Evolutionary conservation across 257 asterid species (phyloP).

Genomic region (Anisodus tanguticus): DNA sequence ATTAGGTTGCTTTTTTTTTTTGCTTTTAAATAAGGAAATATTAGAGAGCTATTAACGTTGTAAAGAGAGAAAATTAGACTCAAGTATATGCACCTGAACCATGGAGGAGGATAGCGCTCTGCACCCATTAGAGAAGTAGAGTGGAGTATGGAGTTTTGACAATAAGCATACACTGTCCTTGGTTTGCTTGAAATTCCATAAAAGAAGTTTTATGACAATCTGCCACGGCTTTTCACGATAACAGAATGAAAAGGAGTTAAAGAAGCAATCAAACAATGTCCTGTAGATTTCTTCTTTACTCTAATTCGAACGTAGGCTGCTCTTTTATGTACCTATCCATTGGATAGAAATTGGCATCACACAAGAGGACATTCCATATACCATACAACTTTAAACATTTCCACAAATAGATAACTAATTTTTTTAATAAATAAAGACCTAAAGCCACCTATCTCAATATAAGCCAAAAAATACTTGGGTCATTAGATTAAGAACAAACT

Average conservation of each 20-base stretch:
- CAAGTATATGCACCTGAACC: conserved; percentile 76
- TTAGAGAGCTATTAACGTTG: not conserved
- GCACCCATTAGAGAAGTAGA: conserved; percentile 68
- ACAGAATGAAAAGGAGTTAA: conserved; percentile 71
- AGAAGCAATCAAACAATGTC: conserved; percentile 72
- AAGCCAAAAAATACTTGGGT: not conserved
- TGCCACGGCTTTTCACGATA: conserved; percentile 66
- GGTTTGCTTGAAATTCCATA: conserved; percentile 48
- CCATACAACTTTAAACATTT: conserved; percentile 15
- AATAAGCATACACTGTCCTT: conserved; percentile 46
- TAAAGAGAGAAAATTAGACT: not conserved
- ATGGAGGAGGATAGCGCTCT: conserved; percentile 68
- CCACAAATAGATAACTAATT: not conserved
- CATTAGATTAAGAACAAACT: conserved; percentile 18
- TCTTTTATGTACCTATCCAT: conserved; percentile 68
- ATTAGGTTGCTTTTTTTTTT: not conserved
- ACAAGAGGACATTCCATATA: conserved; percentile 43
- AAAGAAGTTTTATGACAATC: conserved; percentile 53
- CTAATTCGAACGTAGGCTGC: conserved; percentile 51
- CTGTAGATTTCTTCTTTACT: conserved; percentile 70
- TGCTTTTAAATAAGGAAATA: not conserved
- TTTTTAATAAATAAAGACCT: not conserved
- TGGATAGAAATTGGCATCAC: conserved; percentile 62
- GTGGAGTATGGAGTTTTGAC: conserved; percentile 47
- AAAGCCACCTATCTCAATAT: not conserved